Evolutionary conservation across 345 rosid genomes (phyloP).

Genomic region (Camelina neglecta): DNA sequence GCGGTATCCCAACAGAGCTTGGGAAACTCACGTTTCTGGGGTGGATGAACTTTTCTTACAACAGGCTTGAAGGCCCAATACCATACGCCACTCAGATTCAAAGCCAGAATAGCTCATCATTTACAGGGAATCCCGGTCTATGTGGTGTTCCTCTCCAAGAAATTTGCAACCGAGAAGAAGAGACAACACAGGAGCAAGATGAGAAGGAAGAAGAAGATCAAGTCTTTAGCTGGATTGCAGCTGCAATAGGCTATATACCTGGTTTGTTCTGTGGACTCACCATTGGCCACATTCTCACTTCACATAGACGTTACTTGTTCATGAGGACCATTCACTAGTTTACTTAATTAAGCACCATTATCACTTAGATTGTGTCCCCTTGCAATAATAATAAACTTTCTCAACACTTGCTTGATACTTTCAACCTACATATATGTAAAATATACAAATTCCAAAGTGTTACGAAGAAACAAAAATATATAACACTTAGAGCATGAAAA

Average conservation of each 20-base stretch:
- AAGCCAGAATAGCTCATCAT: slow-evolving; percentile 28
- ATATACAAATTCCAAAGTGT: neutral
- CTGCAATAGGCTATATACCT: slow-evolving; percentile 24
- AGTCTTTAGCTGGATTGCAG: slow-evolving; percentile 27
- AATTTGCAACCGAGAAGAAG: neutral
- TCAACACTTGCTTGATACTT: neutral
- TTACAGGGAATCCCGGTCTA: neutral
- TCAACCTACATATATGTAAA: neutral
- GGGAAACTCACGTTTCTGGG: slow-evolving; percentile 28
- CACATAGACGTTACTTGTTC: slow-evolving; percentile 20
- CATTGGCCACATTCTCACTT: slow-evolving; percentile 25
- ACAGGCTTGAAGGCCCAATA: slow-evolving; percentile 32
- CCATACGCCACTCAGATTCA: slow-evolving; percentile 38
- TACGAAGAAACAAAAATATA: neutral
- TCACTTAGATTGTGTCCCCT: neutral
- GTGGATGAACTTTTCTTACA: slow-evolving; percentile 32
- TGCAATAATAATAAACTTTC: neutral
- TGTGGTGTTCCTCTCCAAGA: slow-evolving; percentile 27
- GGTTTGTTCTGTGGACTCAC: slow-evolving; percentile 25
- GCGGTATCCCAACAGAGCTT: neutral
- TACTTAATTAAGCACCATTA: neutral
- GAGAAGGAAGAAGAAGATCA: neutral
- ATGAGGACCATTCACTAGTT: neutral
- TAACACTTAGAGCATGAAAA: neutral
- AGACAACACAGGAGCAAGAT: slow-evolving; percentile 24